Evolutionary conservation across 2,329 filamentous ascomycete genomes (phyloP).

Genomic region (Penicillium expansum): DNA sequence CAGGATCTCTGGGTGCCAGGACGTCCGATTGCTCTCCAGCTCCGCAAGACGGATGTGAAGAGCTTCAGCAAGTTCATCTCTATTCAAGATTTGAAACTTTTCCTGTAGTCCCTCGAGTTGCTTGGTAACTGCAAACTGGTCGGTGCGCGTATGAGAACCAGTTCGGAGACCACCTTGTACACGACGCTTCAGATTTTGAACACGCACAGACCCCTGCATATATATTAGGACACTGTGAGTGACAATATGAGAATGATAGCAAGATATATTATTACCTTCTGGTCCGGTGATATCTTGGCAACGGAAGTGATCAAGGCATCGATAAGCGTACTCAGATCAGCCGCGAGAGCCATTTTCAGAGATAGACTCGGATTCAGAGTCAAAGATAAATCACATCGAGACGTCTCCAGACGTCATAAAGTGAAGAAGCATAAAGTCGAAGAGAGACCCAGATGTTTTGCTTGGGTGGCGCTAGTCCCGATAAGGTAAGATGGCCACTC

Average conservation of each 20-base stretch:
- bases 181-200: slow-evolving; percentile 31
- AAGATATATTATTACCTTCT: slow-evolving; percentile 46
- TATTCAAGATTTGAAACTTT: slow-evolving; percentile 76
- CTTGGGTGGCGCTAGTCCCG: slow-evolving; percentile 24
- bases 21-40: slow-evolving; percentile 54
- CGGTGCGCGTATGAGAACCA: slow-evolving; percentile 60
- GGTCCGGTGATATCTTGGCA: slow-evolving; percentile 48
- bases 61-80: slow-evolving; percentile 74
- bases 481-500: slow-evolving; percentile 25
- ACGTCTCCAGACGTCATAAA: background rate
- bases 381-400: background rate
- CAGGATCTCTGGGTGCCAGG: slow-evolving; percentile 76
- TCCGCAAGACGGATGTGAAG: slow-evolving; percentile 59
- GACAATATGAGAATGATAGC: background rate
- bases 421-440: slow-evolving; percentile 1
- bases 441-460: slow-evolving; percentile 12
- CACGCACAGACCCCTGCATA: slow-evolving; percentile 30
- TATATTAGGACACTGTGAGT: slow-evolving; percentile 3
- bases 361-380: background rate
- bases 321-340: slow-evolving; percentile 61
- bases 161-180: slow-evolving; percentile 36
- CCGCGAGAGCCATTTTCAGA: slow-evolving; percentile 65
- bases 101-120: slow-evolving; percentile 73
- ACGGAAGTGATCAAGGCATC: slow-evolving; percentile 69
- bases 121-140: slow-evolving; percentile 69